These are phyloP conservation scores for Phaseolus coccineus DNA, from an alignment of 331 rosid species.

Conservation along the genomic window DNA sequence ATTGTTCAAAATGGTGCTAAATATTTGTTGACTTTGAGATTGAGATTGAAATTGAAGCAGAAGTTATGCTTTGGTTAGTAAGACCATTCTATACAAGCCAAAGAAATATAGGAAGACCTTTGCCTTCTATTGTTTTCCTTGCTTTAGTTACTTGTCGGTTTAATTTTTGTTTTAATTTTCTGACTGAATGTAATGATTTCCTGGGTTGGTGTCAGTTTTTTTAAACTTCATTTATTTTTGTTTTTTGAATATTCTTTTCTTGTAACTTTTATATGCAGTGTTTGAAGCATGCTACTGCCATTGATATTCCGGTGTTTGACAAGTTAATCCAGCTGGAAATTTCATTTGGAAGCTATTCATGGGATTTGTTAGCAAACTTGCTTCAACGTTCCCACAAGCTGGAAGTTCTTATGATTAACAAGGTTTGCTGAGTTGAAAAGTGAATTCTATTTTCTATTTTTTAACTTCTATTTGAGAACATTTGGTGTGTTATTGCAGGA, in stretches of 20 bases:
- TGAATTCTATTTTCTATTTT: conserved; percentile 16
- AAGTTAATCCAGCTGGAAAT: conserved; percentile 41
- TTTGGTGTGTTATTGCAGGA: conserved; percentile 36
- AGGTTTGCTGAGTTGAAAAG: conserved; percentile 42
- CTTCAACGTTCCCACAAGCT: conserved; percentile 36
- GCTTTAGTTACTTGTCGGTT: background rate
- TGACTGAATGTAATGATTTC: background rate
- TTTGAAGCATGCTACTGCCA: conserved; percentile 14
- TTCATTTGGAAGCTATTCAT: conserved; percentile 25
- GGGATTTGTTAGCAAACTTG: conserved; percentile 37
- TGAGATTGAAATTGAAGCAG: background rate
- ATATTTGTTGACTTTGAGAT: background rate
- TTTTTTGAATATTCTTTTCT: conserved; percentile 2
- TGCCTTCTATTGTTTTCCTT: background rate
- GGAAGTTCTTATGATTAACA: conserved; percentile 38
- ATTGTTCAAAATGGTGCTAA: background rate
- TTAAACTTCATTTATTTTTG: background rate
- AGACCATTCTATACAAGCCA: background rate
- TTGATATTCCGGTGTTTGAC: conserved; percentile 39
- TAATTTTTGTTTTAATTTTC: conserved; percentile 3
- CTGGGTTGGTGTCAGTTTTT: background rate
- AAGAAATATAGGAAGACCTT: background rate
- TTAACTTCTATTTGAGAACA: conserved; percentile 9
- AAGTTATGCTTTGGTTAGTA: background rate
- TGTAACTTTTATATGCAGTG: conserved; percentile 38